Base-by-base conservation (phyloP, 176 grass and related monocot species). In the Hordeum vulgare region DNA sequence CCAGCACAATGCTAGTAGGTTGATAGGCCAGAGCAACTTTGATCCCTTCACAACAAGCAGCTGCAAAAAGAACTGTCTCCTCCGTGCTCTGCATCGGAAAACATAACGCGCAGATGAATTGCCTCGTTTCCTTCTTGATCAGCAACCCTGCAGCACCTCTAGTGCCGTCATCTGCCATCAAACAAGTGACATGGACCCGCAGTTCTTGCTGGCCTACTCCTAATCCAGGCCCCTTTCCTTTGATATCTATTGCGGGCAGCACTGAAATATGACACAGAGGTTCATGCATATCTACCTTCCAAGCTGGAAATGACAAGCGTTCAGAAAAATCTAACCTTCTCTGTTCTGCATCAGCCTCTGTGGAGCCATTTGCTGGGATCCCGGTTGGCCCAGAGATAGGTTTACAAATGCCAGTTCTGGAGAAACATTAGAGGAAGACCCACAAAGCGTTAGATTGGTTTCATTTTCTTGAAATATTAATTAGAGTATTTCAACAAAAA, bases 1-100 rank as follows among this genome's bases (percentile, higher is more conserved):
- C 60, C 60, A 79, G 26, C 18, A 79, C 17, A 65, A 65, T 29
- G 14, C 6, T 9, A 49, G 26, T 45, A 65, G 77, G 77, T 65
- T 65, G 61, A 79, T 79, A 79, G 40, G 61, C 17, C 77, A 5
- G 77, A 14, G 61, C 77, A 65, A 79, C 45, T 65, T 79, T 65
- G 77, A 79, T 49, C 77, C 39, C 77, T 79, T 79, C 77, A 49
- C 60, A 79, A 65, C 77, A 79, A 79, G 60, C 77, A 33, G 77
- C 77, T 79, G 77, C 77, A 4, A 65, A 33, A 79, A 79, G 17
- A 65, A 63, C 77, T 14, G 26, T 60, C 40, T 42, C 39, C 40
- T 42, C 25, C 3, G 17, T 31, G 25, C 24, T 40, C 17, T 1
- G 39, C 26, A 79, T 44, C 3, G 37, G 18, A 63, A 79, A 79